Evolutionary conservation across 352 stramenopile species (phyloP).

Genomic region (Globisporangium cederbergense): DNA sequence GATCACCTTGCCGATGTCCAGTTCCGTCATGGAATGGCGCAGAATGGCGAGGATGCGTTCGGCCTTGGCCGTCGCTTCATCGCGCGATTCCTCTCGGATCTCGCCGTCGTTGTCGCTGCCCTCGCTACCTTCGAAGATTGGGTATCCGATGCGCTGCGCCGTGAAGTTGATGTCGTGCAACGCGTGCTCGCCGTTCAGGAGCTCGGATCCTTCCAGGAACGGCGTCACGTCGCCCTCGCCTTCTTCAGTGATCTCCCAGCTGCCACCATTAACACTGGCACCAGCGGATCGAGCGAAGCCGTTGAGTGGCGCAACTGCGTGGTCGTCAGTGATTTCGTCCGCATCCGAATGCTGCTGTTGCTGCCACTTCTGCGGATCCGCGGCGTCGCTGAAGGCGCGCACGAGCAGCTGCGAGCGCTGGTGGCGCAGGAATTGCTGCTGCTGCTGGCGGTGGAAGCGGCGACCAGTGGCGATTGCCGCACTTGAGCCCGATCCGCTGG

Average conservation of each 20-base stretch:
- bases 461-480: slow-evolving; percentile 9
- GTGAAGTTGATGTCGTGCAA: slow-evolving; percentile 63
- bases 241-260: slow-evolving; percentile 11
- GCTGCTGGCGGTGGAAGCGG: slow-evolving; percentile 20
- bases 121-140: slow-evolving; percentile 43
- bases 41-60: slow-evolving; percentile 77
- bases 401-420: slow-evolving; percentile 30
- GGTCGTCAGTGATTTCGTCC: not conserved
- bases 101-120: slow-evolving; percentile 26
- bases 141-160: slow-evolving; percentile 71
- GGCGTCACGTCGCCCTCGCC: slow-evolving; percentile 20
- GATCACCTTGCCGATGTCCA: slow-evolving; percentile 79
- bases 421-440: slow-evolving; percentile 15
- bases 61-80: slow-evolving; percentile 61
- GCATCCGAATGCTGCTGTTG: slow-evolving; percentile 3
- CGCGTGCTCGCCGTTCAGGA: slow-evolving; percentile 27
- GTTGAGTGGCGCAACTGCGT: slow-evolving; percentile 9
- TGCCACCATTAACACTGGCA: slow-evolving; percentile 8
- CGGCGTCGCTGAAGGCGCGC: slow-evolving; percentile 43
- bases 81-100: slow-evolving; percentile 71
- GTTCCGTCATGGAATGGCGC: slow-evolving; percentile 81
- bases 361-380: slow-evolving; percentile 22
- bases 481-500: not conserved
- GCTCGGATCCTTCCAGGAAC: slow-evolving; percentile 26
- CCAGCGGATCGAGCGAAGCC: slow-evolving; percentile 1